A percentile compares a stretch with the other conserved stretches of the same genome.
phyloP scores from a whole-genome alignment of 1,139 yeast genomes.

The Pichia sp. region DNA sequence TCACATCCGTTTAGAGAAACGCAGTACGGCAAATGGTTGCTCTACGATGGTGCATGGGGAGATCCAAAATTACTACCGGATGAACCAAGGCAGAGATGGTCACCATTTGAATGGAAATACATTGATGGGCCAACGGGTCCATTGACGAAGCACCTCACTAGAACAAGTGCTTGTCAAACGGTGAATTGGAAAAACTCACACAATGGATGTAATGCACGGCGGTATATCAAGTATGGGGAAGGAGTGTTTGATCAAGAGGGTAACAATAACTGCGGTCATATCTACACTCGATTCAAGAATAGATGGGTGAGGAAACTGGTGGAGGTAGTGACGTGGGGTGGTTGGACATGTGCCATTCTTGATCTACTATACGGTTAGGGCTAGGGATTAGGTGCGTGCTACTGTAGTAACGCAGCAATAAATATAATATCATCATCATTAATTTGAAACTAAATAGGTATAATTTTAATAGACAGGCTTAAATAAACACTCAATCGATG shows the following conservation, averaged over 20 bases:
- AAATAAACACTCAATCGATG: no score
- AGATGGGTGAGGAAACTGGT: constrained; percentile 33
- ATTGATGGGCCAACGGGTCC: constrained; percentile 96
- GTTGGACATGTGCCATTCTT: constrained; percentile 54
- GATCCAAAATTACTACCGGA: constrained; percentile 57
- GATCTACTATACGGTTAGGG: constrained; percentile 49
- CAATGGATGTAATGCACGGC: constrained; percentile 72
- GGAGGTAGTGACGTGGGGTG: constrained; percentile 63
- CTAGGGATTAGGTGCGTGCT: no score
- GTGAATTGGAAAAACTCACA: constrained; percentile 71
- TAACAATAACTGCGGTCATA: constrained; percentile 50
- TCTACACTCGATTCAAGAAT: constrained; percentile 48
- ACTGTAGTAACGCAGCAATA: no score
- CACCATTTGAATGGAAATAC: constrained; percentile 74
- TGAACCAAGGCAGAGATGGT: constrained; percentile 78
- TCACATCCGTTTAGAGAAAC: constrained; percentile 52
- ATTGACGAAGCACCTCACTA: constrained; percentile 59
- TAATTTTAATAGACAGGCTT: no score
- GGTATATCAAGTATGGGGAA: constrained; percentile 70
- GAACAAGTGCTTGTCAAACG: constrained; percentile 72
- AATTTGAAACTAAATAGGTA: not conserved
- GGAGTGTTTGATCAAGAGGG: constrained; percentile 81
- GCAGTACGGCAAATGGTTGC: constrained; percentile 70
- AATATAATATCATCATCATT: not conserved
- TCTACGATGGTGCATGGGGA: constrained; percentile 87